Base-by-base conservation (phyloP, 495 filamentous ascomycete species). In the Neurospora sp. region DNA sequence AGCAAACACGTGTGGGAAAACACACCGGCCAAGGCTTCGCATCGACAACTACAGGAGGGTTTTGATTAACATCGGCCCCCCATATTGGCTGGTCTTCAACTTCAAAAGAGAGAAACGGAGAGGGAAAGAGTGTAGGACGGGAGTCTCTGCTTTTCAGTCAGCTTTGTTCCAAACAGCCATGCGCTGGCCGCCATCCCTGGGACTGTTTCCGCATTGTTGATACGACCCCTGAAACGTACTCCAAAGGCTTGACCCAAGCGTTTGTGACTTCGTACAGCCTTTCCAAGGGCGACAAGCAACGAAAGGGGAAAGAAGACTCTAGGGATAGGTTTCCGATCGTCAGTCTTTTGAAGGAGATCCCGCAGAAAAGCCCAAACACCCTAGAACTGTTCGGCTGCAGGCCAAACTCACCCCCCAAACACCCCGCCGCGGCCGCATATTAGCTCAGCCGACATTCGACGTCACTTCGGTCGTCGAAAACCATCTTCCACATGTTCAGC, bases 401-500 rank as follows among this genome's bases (percentile, higher is more conserved):
- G 31, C 16, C 41, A n/a, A 68, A 71, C n/a, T 12, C 39, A 40
- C 44, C 4, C 14, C 16, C 44, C 22, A 59, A 40, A 46, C 40
- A 40, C 40, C 22, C 69, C n/a, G 18, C 69, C 39, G 27, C 69
- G 44, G 27, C 27, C 75, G 22, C 41, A 69, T 9, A 42, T 31
- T 40, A 71, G 48, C 70, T 14, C 40, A 68, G 69, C 71, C 40
- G 31, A 66, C 46, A 38, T 74, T 38, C n/a, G 66, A 42, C 74
- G 38, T 72, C 75, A 59, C 44, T 73, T 41, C 70, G 46, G 48
- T 71, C 42, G 73, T 70, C 70, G 68, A 27, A 70, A 72, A 70
- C 68, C 42, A 20, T 75, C 71, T 35, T 77, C 76, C 83, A 84
- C 83, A 86, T 86, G 84, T 86, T 86, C 75, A 82, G 77, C 80